These are phyloP conservation scores for Chlorella sorokiniana DNA, from an alignment of 139 green algal genomes.

Conservation along the genomic window DNA sequence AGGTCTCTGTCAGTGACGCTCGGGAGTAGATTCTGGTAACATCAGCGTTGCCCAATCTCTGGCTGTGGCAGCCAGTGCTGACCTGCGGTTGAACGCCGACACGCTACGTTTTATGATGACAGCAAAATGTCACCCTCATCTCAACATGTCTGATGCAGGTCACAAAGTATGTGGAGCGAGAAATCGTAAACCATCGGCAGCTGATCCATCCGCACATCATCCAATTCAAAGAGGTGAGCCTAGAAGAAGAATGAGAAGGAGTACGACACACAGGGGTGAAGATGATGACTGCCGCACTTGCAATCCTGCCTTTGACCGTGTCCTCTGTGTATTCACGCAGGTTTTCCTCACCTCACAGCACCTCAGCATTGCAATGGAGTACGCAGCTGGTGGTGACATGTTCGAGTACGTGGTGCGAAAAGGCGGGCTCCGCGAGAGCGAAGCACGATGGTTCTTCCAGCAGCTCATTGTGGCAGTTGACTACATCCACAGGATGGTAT, in stretches of 20 bases:
- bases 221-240: slow-evolving; percentile 88
- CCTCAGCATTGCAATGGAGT: slow-evolving; percentile 96
- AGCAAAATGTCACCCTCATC: too few relatives aligned
- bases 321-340: slow-evolving; percentile 31
- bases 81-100: background rate
- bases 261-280: too few relatives aligned
- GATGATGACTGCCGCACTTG: background rate
- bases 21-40: too few relatives aligned
- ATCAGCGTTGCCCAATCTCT: too few relatives aligned
- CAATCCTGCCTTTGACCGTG: background rate
- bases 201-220: slow-evolving; percentile 97
- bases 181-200: slow-evolving; percentile 96
- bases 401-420: slow-evolving; percentile 95
- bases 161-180: slow-evolving; percentile 96
- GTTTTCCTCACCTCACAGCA: slow-evolving; percentile 87
- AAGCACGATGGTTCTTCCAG: slow-evolving; percentile 99
- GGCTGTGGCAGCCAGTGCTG: background rate
- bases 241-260: too few relatives aligned
- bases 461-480: slow-evolving; percentile 95
- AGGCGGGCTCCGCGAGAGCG: slow-evolving; percentile 89
- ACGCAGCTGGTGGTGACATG: slow-evolving; percentile 90
- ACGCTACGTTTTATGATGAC: too few relatives aligned
- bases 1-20: too few relatives aligned
- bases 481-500: slow-evolving; percentile 91
- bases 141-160: slow-evolving; percentile 56